Percentiles rank a stretch among this genome's conserved stretches.
These are phyloP conservation scores for Fagopyrum tataricum DNA, from an alignment of 148 eudicot genomes.

Conservation along the genomic window DNA sequence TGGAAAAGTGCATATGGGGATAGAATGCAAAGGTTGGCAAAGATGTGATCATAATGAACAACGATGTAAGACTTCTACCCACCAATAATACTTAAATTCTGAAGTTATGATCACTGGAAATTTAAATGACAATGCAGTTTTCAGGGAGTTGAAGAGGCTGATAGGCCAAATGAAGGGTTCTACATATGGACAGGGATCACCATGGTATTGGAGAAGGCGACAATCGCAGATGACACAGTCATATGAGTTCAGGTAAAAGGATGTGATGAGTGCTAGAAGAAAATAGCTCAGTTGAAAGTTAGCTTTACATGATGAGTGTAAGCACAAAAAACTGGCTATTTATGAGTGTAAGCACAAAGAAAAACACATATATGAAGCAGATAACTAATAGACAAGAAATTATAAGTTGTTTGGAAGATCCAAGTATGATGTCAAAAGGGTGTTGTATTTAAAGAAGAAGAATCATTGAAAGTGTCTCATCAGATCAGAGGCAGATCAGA, in stretches of 20 bases:
- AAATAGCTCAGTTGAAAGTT: neutral
- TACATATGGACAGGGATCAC: constrained; percentile 89
- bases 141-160: constrained; percentile 85
- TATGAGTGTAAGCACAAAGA: no score
- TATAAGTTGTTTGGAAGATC: constrained; percentile 3
- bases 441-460: neutral
- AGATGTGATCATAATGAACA: constrained; percentile 77
- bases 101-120: neutral
- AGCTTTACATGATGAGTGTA: neutral
- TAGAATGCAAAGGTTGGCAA: constrained; percentile 83
- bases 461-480: neutral
- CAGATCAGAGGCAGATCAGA: no score
- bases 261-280: neutral
- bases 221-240: constrained; percentile 62
- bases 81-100: neutral
- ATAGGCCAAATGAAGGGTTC: constrained; percentile 78
- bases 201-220: constrained; percentile 77
- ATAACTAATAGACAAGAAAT: neutral
- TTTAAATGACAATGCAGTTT: neutral
- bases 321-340: neutral
- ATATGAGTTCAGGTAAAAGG: constrained; percentile 31
- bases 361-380: constrained; percentile 4
- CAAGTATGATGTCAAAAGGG: neutral
- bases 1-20: constrained; percentile 93
- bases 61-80: constrained; percentile 53